Conservation (phyloP, 2,329 filamentous ascomycete genomes). For the Beauveria medogensis region DNA sequence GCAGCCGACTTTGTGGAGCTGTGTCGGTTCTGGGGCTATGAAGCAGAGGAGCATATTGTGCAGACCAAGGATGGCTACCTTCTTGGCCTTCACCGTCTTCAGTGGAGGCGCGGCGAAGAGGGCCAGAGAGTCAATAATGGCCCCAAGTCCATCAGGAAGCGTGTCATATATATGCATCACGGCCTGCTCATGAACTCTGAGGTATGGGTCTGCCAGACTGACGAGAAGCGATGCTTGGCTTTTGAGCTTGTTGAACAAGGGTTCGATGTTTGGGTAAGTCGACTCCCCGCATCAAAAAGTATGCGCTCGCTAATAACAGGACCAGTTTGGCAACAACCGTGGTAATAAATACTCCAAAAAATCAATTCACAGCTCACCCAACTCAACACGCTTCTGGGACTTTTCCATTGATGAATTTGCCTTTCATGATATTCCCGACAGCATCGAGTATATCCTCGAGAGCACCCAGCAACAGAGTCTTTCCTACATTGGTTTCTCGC, state of each 20-base stretch:
- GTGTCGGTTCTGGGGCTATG: constrained; percentile 85
- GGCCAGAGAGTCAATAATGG: constrained; percentile 69
- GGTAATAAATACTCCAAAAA: constrained; percentile 99
- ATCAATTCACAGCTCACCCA: constrained; percentile 66
- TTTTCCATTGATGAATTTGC: constrained; percentile 99
- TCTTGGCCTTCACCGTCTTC: constrained; percentile 79
- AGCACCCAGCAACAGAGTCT: constrained; percentile 76
- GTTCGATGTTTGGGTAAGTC: constrained; percentile 85
- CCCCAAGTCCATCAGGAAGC: constrained; percentile 61
- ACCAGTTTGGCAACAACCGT: constrained; percentile 84
- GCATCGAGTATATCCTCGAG: constrained; percentile 81
- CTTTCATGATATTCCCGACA: constrained; percentile 94
- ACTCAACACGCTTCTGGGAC: constrained; percentile 78
- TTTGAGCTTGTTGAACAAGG: constrained; percentile 84
- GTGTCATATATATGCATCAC: constrained; percentile 89
- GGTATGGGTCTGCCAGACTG: constrained; percentile 91
- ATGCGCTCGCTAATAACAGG: constrained; percentile 23
- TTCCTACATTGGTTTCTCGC: constrained; percentile 95
- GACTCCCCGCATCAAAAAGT: neutral
- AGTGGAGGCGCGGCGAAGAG: constrained; percentile 76
- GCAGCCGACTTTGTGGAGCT: constrained; percentile 89
- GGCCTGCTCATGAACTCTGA: constrained; percentile 98
- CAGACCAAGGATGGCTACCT: constrained; percentile 93
- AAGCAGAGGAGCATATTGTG: constrained; percentile 91
- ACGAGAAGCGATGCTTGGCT: constrained; percentile 75